Conservation (phyloP, 1,139 yeast species). For the Debaryomycetaceae sp. region DNA sequence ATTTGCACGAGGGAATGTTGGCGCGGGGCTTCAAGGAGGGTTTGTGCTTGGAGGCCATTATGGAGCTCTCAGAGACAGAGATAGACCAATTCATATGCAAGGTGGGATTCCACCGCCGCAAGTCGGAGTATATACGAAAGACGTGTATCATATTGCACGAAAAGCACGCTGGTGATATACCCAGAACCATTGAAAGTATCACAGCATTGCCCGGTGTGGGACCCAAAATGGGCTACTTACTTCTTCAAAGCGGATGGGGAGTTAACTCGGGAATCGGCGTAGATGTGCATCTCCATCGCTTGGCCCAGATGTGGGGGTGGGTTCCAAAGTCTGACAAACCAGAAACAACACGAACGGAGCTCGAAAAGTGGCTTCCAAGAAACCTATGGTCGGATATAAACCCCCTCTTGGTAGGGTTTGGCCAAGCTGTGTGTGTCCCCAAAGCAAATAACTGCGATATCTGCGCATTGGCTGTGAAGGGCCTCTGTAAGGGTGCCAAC, state of each 20-base stretch:
- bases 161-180: conserved; percentile 63
- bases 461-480: conserved; percentile 55
- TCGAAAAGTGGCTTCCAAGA: conserved; percentile 73
- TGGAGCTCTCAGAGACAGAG: conserved; percentile 49
- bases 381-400: conserved; percentile 81
- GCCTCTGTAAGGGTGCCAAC: conserved; percentile 53
- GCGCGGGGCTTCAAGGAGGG: conserved; percentile 28
- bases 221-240: conserved; percentile 87
- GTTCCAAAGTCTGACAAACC: conserved; percentile 59
- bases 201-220: conserved; percentile 87
- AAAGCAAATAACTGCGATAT: conserved; percentile 68
- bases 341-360: conserved; percentile 64
- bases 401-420: conserved; percentile 87
- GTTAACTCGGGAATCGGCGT: conserved; percentile 82
- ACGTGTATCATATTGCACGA: conserved; percentile 54
- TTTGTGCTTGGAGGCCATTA: conserved; percentile 28
- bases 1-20: conserved; percentile 47
- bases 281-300: conserved; percentile 85
- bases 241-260: conserved; percentile 81
- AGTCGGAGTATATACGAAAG: conserved; percentile 65
- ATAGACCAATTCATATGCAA: conserved; percentile 66
- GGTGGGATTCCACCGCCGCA: conserved; percentile 85
- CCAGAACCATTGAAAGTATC: conserved; percentile 63
- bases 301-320: conserved; percentile 85
- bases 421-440: conserved; percentile 83